Base-by-base conservation (phyloP, 306 rosid genomes). In the Dalbergia oliveri region DNA sequence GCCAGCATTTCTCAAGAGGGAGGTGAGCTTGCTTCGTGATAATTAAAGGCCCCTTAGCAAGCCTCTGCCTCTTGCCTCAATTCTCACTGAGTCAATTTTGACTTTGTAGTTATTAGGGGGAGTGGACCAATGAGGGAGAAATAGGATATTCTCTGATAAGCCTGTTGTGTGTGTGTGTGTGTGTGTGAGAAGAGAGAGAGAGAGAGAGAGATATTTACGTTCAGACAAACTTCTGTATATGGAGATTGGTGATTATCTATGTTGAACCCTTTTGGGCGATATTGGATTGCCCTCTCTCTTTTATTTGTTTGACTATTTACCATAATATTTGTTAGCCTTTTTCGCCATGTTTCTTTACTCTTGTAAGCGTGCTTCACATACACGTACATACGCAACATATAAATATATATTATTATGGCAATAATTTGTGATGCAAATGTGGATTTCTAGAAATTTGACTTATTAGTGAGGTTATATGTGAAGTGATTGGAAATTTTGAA, bases 1-100 rank as follows among this genome's bases (percentile, higher is more conserved):
- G 90, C 98, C 98, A 44, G 13, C 90, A 51, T 91, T 93, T 79
- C 65, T 93, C 86, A 91, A 81, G 87, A 88, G 87, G 88, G 98
- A 91, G 83, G 89, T 89, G 84, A 83, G 87, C 43, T 75, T 70
- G 39, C 83, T 86, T 59, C 63, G 77, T 5, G 86, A 78, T 51
- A 57, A 26, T 26, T 26, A 26, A 26, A 16, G 23, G 45, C 71
- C 67, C 21, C 4, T 60, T 65, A 4, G 73, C 45, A 35, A 35
- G 59, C 14, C 58, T 23, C 69, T 33, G 45, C 67, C 34, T 14
- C 13, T 26, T 26, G 31, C 31, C 31, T 26, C 31, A 26, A 82
- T 73, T 47, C 13, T 47, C 14, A 44, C 8, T 10, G 15, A 39
- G 57, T 43, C 66, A 49, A 37, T 62, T 54, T 81, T 50, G 63